Evolutionary conservation across 2,329 filamentous ascomycete species (phyloP).

Genomic region (Calonectria pseudoreteaudii): DNA sequence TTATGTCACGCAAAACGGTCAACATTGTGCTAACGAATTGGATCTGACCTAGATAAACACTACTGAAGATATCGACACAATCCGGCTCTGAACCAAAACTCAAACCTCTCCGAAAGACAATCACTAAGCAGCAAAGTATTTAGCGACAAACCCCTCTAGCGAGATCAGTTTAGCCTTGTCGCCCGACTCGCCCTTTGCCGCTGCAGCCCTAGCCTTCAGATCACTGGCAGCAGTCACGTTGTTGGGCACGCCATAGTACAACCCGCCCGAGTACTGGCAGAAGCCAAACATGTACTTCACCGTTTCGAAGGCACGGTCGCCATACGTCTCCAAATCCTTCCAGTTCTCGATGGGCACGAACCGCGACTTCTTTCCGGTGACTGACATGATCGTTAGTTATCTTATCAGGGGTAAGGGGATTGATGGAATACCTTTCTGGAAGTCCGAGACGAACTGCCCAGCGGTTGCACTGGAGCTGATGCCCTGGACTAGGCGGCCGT

Average conservation of each 20-base stretch:
- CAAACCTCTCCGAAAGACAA: too few species aligned
- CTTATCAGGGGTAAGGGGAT: neutral
- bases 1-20: neutral
- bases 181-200: slow-evolving; percentile 39
- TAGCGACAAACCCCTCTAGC: slow-evolving; percentile 39
- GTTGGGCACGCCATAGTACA: slow-evolving; percentile 47
- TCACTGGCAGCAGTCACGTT: slow-evolving; percentile 39
- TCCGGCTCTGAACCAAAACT: neutral
- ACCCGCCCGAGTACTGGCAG: slow-evolving; percentile 48
- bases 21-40: neutral
- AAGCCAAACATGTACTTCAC: slow-evolving; percentile 52
- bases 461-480: slow-evolving; percentile 50
- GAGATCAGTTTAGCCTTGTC: slow-evolving; percentile 39
- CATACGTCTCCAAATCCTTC: slow-evolving; percentile 48
- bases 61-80: neutral
- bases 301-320: slow-evolving; percentile 47
- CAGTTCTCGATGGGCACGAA: slow-evolving; percentile 47
- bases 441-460: slow-evolving; percentile 45
- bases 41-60: neutral
- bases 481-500: slow-evolving; percentile 51
- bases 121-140: slow-evolving; percentile 35
- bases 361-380: slow-evolving; percentile 47
- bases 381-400: slow-evolving; percentile 31
- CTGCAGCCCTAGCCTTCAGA: slow-evolving; percentile 45
- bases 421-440: slow-evolving; percentile 44